A percentile compares a stretch with the other conserved stretches of the same genome.
Evolutionary conservation across 31 red algal genomes (phyloP).

Genomic region (Pterothamnion heteromorphum): DNA sequence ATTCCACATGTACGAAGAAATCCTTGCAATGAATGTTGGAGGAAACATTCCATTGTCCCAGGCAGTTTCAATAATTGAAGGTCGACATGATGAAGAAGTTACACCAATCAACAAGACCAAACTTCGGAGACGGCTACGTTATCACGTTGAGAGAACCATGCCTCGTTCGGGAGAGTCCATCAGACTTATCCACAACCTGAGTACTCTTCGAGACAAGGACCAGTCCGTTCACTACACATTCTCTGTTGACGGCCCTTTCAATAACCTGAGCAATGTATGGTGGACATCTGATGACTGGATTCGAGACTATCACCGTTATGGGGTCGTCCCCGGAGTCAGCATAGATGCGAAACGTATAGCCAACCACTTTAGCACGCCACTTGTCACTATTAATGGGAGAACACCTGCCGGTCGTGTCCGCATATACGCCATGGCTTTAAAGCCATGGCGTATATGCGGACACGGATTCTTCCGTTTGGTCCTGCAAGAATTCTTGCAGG

Average conservation of each 20-base stretch:
- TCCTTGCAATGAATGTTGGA: not conserved
- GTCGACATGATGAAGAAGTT: not conserved
- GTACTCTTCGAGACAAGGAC: not conserved
- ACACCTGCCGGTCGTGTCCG: not conserved
- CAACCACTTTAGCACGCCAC: not conserved
- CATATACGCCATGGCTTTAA: conserved; percentile 22
- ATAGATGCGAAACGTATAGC: conserved; percentile 8
- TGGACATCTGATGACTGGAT: conserved; percentile 25
- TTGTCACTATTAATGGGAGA: conserved; percentile 23
- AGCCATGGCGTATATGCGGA: conserved; percentile 9
- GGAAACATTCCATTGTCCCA: not conserved
- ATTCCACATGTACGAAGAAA: not conserved
- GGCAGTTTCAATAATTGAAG: not conserved
- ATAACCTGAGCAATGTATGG: not conserved
- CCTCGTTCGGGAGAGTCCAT: not conserved
- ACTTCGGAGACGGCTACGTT: not conserved
- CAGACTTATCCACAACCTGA: not conserved
- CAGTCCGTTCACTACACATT: not conserved
- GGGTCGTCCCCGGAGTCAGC: conserved; percentile 12
- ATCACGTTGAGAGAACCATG: not conserved
- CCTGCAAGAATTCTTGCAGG: not conserved
- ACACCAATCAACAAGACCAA: not conserved
- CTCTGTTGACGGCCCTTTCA: not conserved
- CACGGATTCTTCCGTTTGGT: not conserved
- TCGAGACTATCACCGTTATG: not conserved